Evolutionary conservation across 2,329 filamentous ascomycete genomes (phyloP), one percentile per base, ranked within the genome.

Genomic region (Ramularia collo-cygni): DNA sequence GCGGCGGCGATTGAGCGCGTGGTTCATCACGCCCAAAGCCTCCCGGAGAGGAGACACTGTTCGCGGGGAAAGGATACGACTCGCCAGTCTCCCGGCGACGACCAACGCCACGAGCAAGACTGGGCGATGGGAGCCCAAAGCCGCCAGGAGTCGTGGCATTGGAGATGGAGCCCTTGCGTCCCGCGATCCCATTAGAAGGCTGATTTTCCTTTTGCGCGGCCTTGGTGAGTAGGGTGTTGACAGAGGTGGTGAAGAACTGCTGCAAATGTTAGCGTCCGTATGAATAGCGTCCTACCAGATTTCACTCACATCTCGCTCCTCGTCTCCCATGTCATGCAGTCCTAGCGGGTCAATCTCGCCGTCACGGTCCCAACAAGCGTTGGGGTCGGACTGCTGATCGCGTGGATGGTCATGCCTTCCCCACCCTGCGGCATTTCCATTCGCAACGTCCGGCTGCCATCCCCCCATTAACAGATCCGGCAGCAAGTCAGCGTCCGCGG

Each of bases 181-280:
- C 76, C 40, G 83, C 81, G 8, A 73, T 56, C 8, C 71, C 72
- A 35, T 60, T 75, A 62, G 64, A 74, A 62, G 62, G 74, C 61
- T 61, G 73, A 44, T 63, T 72, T 63, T 67, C 79, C 68, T 85
- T 90, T 54, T 70, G 72, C 14, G 85, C 85, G 7, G 85, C 83
- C 19, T 33, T 33, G 65, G 96, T 96, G 52, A 95, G 71, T 24
- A 88, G 84, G 26, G 92, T 95, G 63, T 96, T 98, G 59, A 98
- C 88, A 49, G 93, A 92, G 36, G 76, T 77, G 36, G 79, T 67
- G 64, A 95, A 95, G 48, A 84, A 70, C 83, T 95, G 62, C 36
- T 35, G 44, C 40, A 37, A 8, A 9, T 28, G 35, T 52, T 33
- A 54, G 47, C 32, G 38, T 31, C 14, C 31, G 29, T 33, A 13